These are phyloP conservation scores for Moniliella sp. DNA, from an alignment of 1,284 basidiomycete genomes.

Conservation along the genomic window DNA sequence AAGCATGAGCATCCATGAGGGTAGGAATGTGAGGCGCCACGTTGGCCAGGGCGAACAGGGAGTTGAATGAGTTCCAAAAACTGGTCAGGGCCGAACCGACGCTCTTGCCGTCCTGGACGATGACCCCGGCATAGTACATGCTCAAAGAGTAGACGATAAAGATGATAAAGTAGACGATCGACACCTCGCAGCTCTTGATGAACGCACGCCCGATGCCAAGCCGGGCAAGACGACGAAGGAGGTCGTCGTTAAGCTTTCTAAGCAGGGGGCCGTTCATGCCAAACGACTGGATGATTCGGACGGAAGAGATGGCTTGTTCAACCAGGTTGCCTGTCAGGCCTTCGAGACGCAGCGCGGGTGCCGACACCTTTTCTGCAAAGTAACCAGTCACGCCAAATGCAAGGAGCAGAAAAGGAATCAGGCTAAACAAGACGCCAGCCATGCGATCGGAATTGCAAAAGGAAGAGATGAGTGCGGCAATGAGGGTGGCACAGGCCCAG, in stretches of 20 bases:
- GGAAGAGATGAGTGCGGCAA: slow-evolving; percentile 32
- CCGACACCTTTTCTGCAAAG: slow-evolving; percentile 23
- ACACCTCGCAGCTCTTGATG: slow-evolving; percentile 1
- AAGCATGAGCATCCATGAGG: slow-evolving; percentile 16
- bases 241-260: slow-evolving; percentile 18
- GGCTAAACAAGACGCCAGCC: slow-evolving; percentile 35
- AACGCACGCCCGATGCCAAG: background rate
- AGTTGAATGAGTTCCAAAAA: slow-evolving; percentile 28
- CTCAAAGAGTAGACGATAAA: background rate
- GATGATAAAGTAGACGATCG: slow-evolving; percentile 1
- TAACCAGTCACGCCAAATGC: slow-evolving; percentile 27
- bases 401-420: slow-evolving; percentile 32
- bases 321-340: slow-evolving; percentile 34
- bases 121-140: slow-evolving; percentile 8
- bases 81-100: slow-evolving; percentile 22
- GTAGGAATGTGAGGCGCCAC: slow-evolving; percentile 21
- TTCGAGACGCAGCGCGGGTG: slow-evolving; percentile 28
- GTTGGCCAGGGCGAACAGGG: slow-evolving; percentile 24
- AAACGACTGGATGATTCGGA: slow-evolving; percentile 36
- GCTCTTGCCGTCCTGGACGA: slow-evolving; percentile 12
- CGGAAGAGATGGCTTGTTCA: slow-evolving; percentile 35
- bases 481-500: slow-evolving; percentile 28
- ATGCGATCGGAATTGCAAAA: slow-evolving; percentile 33
- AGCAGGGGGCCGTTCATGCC: slow-evolving; percentile 32
- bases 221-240: background rate